A percentile compares a stretch with the other conserved stretches of the same genome.
Conservation (phyloP, 768 basidiomycete species). For the Paxillus ammoniavirescens region DNA sequence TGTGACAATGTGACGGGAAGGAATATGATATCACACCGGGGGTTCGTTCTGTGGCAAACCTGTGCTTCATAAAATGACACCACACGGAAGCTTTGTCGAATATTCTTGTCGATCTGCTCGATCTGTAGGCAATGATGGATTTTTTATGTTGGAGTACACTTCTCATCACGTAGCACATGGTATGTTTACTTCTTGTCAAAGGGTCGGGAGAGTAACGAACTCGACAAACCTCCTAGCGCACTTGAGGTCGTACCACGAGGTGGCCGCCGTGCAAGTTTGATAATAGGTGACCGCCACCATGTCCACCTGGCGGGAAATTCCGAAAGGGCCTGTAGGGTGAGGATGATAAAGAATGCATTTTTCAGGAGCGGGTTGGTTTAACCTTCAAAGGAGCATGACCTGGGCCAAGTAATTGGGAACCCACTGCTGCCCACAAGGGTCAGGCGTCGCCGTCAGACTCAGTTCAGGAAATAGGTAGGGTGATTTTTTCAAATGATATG, state of each 20-base stretch:
- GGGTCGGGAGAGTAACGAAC: not conserved
- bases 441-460: no score
- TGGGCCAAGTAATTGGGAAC: not conserved
- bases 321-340: not conserved
- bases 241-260: not conserved
- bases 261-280: not conserved
- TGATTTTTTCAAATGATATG: no score
- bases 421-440: not conserved
- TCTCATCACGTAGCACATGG: conserved; percentile 5
- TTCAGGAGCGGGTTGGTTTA: no score
- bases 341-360: no score
- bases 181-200: not conserved
- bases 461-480: no score
- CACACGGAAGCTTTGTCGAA: conserved; percentile 11
- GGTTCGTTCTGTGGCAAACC: conserved; percentile 23
- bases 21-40: conserved; percentile 24
- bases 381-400: not conserved
- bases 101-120: conserved; percentile 10
- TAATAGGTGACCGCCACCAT: not conserved
- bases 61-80: conserved; percentile 25
- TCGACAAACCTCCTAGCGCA: not conserved
- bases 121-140: conserved; percentile 7
- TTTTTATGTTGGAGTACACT: conserved; percentile 3
- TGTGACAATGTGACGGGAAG: conserved; percentile 27
- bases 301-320: not conserved